phyloP scores from a whole-genome alignment of 2,329 filamentous ascomycete genomes.

The Coleophoma crateriformis region DNA sequence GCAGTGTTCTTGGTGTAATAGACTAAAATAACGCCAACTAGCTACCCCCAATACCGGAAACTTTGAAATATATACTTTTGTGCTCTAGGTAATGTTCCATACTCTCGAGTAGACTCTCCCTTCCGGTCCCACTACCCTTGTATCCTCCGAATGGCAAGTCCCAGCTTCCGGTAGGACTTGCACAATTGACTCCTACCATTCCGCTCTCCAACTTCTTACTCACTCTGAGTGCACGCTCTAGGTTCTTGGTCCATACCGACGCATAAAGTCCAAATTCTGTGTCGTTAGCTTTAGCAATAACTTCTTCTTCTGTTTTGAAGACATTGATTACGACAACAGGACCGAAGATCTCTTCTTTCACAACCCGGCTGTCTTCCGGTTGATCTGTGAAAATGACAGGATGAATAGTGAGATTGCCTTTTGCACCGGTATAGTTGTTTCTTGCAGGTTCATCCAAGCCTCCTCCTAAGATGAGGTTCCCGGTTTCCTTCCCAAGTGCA shows the following conservation, averaged over 20 bases:
- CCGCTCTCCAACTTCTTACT: constrained; percentile 56
- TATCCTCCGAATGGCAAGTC: constrained; percentile 56
- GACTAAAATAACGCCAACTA: neutral
- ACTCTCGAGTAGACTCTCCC: constrained; percentile 59
- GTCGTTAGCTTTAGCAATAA: constrained; percentile 46
- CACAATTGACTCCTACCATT: constrained; percentile 16
- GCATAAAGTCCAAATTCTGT: constrained; percentile 60
- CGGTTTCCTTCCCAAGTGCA: constrained; percentile 33
- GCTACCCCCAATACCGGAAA: constrained; percentile 1
- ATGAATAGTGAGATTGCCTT: constrained; percentile 32
- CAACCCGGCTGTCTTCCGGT: constrained; percentile 60
- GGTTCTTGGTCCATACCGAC: constrained; percentile 56
- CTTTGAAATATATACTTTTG: constrained; percentile 9
- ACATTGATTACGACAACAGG: constrained; percentile 62
- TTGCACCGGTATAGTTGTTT: neutral
- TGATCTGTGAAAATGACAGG: constrained; percentile 65
- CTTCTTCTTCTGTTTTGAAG: constrained; percentile 62
- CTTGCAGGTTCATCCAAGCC: constrained; percentile 22
- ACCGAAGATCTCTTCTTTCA: constrained; percentile 66
- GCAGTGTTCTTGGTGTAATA: too few species aligned
- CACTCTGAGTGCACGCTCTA: constrained; percentile 59
- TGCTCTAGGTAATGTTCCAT: constrained; percentile 7
- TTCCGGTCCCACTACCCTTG: constrained; percentile 70
- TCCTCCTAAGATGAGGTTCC: constrained; percentile 29
- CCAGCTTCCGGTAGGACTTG: constrained; percentile 24